A percentile compares a stretch with the other conserved stretches of the same genome.
phyloP scores from a whole-genome alignment of 163 green algal species.

The Coccomyxa subellipsoidea region DNA sequence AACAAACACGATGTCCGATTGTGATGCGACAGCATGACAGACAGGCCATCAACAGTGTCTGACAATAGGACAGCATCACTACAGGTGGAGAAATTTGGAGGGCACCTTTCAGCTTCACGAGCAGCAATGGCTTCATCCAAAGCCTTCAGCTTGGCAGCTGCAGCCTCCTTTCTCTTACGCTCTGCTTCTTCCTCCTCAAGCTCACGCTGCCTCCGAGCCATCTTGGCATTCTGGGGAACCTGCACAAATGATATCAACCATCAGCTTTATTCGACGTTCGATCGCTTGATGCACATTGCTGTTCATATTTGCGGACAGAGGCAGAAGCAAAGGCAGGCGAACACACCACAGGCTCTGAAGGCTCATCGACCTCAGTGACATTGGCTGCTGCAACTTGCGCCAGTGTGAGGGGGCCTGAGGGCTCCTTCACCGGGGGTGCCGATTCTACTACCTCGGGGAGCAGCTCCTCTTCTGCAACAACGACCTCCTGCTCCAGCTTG shows the following conservation, averaged over 20 bases:
- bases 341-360: background rate
- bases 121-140: constrained; percentile 49
- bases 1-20: too few relatives aligned
- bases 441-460: background rate
- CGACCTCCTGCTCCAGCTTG: constrained; percentile 3
- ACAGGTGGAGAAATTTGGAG: too few relatives aligned
- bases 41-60: too few relatives aligned
- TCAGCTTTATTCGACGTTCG: too few relatives aligned
- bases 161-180: constrained; percentile 36
- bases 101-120: constrained; percentile 20
- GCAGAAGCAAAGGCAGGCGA: too few relatives aligned
- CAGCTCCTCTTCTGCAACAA: background rate
- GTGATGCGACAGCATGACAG: too few relatives aligned
- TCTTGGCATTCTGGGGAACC: background rate
- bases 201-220: constrained; percentile 14
- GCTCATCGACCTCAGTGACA: background rate
- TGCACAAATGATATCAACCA: too few relatives aligned
- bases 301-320: too few relatives aligned
- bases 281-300: too few relatives aligned
- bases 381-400: constrained; percentile 17
- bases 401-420: constrained; percentile 20
- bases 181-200: constrained; percentile 42
- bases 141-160: constrained; percentile 38
- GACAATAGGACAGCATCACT: too few relatives aligned
- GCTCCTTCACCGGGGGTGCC: background rate